Evolutionary conservation across 108 stramenopile genomes (phyloP).

Genomic region (Cyclotella distinguenda): DNA sequence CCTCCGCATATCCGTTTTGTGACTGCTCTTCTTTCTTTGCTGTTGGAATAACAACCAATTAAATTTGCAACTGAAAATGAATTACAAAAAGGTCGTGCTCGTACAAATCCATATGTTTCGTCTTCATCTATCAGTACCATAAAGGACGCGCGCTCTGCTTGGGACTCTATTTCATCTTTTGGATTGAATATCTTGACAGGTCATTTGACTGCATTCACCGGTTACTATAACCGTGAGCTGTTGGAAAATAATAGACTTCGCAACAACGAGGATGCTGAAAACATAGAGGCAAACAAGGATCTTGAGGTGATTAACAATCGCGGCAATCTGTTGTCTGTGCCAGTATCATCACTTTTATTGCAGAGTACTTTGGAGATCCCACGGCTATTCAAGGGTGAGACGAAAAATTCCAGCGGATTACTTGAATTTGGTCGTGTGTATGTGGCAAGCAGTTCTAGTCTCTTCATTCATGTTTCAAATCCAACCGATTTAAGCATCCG

Average conservation of each 20-base stretch:
- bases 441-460: constrained; percentile 47
- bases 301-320: neutral
- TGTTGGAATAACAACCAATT: neutral
- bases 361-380: constrained; percentile 56
- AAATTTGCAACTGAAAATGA: neutral
- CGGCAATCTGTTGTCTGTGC: constrained; percentile 17
- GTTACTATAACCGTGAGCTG: neutral
- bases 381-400: constrained; percentile 40
- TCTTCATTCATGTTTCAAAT: constrained; percentile 57
- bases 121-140: constrained; percentile 12
- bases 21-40: neutral
- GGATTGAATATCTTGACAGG: constrained; percentile 40
- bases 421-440: constrained; percentile 60
- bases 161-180: constrained; percentile 21
- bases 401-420: constrained; percentile 16
- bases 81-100: neutral
- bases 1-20: neutral
- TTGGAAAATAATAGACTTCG: neutral
- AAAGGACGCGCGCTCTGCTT: constrained; percentile 20
- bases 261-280: constrained; percentile 1
- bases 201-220: constrained; percentile 30
- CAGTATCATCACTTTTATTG: constrained; percentile 54
- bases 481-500: constrained; percentile 69
- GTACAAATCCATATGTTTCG: neutral
- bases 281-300: neutral